Base-by-base conservation (phyloP, 1,284 basidiomycete species). In the Microbotryum violaceum region DNA sequence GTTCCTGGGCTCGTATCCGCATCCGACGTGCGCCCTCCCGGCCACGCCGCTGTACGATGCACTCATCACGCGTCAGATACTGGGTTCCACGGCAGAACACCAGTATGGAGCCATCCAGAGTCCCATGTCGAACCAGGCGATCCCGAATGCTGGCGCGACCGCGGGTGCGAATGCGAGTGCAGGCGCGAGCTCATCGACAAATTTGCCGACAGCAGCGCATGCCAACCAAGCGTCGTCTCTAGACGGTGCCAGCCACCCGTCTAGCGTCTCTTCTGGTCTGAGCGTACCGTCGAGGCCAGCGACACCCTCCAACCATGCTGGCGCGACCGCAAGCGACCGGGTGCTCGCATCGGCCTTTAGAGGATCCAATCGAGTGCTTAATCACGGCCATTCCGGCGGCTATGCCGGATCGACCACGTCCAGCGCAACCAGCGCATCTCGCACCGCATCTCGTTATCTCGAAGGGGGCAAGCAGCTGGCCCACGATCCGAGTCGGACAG, bases 401-500 rank as follows among this genome's bases (percentile, higher is more conserved):
- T 27, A 31, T 20, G 20, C 56, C 16, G n/a, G 44, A 29, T 25
- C 29, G 27, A 21, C 33, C 12, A 10, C 56, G 37, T 21, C 27
- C 20, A n/a, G 21, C 16, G 42, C 45, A 16, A 18, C 27, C 16
- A 33, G 9, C n/a, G n/a, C n/a, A 12, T 49, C 16, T 20, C 56
- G 21, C 23, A n/a, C 33, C 5, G 27, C 21, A 4, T 46, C 37
- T 3, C 20, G 3, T 3, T 31, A 51, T 18, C 56, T 64, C 31
- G 56, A 61, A 44, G 62, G 55, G 5, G 58, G 62, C 6, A 47
- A 27, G 29, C 62, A 64, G 45, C 25, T 44, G 42, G 4, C 20
- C 7, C 62, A 64, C 29, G 50, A 61, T 37, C 56, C 58, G 42
- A 51, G 47, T 14, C 47, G 62, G 45, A 64, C 62, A 21, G 62